Conservation (phyloP, 805 yeast species). For the Yarrowia deformans region DNA sequence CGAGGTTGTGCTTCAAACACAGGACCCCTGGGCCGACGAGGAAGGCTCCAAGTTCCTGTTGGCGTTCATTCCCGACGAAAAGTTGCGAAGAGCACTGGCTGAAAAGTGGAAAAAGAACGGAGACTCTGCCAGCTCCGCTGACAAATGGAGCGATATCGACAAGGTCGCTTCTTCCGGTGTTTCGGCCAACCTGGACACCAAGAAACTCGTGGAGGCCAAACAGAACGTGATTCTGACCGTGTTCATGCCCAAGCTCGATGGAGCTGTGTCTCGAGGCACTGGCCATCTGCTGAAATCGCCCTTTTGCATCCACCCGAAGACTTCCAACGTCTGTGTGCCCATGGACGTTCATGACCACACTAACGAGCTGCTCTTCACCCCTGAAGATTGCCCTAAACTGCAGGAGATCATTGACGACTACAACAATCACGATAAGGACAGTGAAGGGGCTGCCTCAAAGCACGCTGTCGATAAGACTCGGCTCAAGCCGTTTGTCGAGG, state of each 20-base stretch:
- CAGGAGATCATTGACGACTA: conserved; percentile 65
- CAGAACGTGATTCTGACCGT: conserved; percentile 82
- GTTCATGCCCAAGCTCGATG: conserved; percentile 90
- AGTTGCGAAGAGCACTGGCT: conserved; percentile 55
- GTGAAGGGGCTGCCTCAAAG: conserved; percentile 43
- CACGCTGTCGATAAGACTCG: conserved; percentile 59
- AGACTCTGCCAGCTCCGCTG: conserved; percentile 57
- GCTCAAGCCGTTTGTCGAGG: conserved; percentile 72
- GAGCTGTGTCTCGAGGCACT: conserved; percentile 87
- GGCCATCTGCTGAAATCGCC: conserved; percentile 95
- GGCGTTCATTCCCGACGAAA: conserved; percentile 67
- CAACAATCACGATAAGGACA: conserved; percentile 42
- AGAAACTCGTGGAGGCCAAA: conserved; percentile 68
- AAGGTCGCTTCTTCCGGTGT: conserved; percentile 54
- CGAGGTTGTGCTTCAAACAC: conserved; percentile 73
- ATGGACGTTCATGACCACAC: conserved; percentile 49
- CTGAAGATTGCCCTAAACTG: conserved; percentile 78
- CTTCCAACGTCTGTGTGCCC: conserved; percentile 96
- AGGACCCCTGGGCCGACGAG: conserved; percentile 81
- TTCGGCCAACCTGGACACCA: conserved; percentile 53
- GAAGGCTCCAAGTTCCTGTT: conserved; percentile 64
- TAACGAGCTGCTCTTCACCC: conserved; percentile 64
- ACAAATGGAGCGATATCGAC: conserved; percentile 80
- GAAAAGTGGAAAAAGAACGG: conserved; percentile 66
- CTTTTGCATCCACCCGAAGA: conserved; percentile 94